phyloP scores from a whole-genome alignment of 352 stramenopile species.

The Phytopythium vexans region DNA sequence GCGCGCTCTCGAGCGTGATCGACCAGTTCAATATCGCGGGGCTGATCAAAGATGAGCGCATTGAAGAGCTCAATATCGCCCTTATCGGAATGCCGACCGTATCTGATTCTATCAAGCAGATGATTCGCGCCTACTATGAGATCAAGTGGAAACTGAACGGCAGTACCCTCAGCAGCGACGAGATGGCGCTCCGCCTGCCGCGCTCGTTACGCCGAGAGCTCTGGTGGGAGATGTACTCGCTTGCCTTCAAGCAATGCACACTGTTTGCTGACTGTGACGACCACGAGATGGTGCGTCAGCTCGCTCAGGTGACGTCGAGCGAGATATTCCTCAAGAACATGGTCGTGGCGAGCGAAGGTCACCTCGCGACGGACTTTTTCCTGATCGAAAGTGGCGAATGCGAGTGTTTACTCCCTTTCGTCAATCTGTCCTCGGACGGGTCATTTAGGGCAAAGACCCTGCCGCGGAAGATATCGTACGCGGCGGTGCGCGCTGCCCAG shows the following conservation, averaged over 20 bases:
- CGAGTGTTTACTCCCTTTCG: conserved; percentile 44
- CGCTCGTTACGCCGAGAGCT: conserved; percentile 37
- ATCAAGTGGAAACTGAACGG: conserved; percentile 76
- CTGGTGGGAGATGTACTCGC: conserved; percentile 24
- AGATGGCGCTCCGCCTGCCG: conserved; percentile 46
- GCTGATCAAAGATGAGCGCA: conserved; percentile 41
- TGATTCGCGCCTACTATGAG: conserved; percentile 60
- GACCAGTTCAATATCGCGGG: conserved; percentile 46
- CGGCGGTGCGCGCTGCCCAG: too few relatives aligned
- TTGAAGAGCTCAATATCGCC: conserved; percentile 62
- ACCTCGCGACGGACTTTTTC: conserved; percentile 53
- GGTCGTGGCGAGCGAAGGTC: conserved; percentile 49
- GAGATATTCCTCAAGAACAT: conserved; percentile 63
- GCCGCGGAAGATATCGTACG: too few relatives aligned
- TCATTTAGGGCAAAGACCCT: too few relatives aligned
- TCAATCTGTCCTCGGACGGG: background rate
- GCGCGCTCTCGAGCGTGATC: conserved; percentile 52
- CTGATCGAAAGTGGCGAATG: conserved; percentile 58
- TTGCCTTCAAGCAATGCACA: conserved; percentile 29
- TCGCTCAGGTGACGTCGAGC: conserved; percentile 30
- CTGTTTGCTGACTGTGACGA: conserved; percentile 21
- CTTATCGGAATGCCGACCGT: conserved; percentile 42
- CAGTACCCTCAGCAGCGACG: conserved; percentile 45
- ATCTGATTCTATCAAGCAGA: conserved; percentile 42
- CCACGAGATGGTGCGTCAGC: conserved; percentile 27